These are phyloP conservation scores for Colletotrichum truncatum DNA, from an alignment of 2,329 filamentous ascomycete genomes.

Conservation along the genomic window DNA sequence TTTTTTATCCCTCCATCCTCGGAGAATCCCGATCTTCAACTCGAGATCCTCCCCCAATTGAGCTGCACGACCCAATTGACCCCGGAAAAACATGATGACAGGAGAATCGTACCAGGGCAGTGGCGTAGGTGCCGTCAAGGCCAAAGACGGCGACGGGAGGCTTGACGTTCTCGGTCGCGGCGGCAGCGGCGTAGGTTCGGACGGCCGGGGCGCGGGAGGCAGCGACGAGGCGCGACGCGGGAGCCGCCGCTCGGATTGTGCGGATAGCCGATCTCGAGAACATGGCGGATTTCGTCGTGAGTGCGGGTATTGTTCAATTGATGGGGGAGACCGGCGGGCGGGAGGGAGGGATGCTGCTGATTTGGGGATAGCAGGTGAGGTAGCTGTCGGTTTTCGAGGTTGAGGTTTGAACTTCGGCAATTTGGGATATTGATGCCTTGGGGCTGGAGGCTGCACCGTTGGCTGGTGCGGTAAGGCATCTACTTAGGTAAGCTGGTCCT, in stretches of 20 bases:
- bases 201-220: constrained; percentile 61
- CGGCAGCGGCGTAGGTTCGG: constrained; percentile 77
- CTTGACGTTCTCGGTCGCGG: constrained; percentile 75
- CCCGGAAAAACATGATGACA: neutral
- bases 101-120: constrained; percentile 83
- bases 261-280: constrained; percentile 68
- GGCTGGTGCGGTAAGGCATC: constrained; percentile 44
- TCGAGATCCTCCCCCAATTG: constrained; percentile 31
- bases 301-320: constrained; percentile 14
- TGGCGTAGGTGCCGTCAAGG: constrained; percentile 97
- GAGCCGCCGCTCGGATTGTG: constrained; percentile 65
- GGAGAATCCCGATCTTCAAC: neutral
- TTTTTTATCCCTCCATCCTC: neutral
- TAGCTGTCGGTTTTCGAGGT: constrained; percentile 42
- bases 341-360: constrained; percentile 26
- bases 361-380: constrained; percentile 25
- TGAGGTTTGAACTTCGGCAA: constrained; percentile 46
- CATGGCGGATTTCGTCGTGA: constrained; percentile 52
- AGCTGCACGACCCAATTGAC: constrained; percentile 3
- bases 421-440: constrained; percentile 54
- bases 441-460: neutral
- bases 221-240: constrained; percentile 64
- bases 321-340: constrained; percentile 32
- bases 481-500: constrained; percentile 35
- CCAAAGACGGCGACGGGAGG: constrained; percentile 93